phyloP scores from a whole-genome alignment of 2,329 filamentous ascomycete genomes.

The Xylaria sp. region DNA sequence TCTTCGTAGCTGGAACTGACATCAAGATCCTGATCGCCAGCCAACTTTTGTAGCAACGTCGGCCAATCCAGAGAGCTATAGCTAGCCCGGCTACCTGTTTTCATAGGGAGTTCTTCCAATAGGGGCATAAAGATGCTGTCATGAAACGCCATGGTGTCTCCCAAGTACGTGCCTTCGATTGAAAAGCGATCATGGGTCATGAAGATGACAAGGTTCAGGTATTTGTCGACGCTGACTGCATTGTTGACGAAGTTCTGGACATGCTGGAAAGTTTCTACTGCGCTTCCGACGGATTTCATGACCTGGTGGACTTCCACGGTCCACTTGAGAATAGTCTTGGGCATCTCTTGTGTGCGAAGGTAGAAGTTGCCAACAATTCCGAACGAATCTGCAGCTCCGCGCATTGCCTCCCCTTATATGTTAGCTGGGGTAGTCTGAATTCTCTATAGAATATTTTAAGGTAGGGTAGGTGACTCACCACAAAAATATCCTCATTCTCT shows the following conservation, averaged over 20 bases:
- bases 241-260: conserved; percentile 52
- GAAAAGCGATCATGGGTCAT: conserved; percentile 43
- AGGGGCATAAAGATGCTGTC: conserved; percentile 46
- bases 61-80: conserved; percentile 42
- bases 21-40: conserved; percentile 38
- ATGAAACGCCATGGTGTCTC: conserved; percentile 42
- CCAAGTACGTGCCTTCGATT: conserved; percentile 52
- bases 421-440: conserved; percentile 1
- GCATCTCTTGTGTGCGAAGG: conserved; percentile 50
- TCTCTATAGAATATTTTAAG: not conserved
- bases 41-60: conserved; percentile 39
- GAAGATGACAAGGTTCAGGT: conserved; percentile 48
- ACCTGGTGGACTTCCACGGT: conserved; percentile 37
- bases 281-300: conserved; percentile 34
- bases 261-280: conserved; percentile 41
- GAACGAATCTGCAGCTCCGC: conserved; percentile 56
- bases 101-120: conserved; percentile 39
- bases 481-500: conserved; percentile 45
- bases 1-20: conserved; percentile 31
- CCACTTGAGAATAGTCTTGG: conserved; percentile 54
- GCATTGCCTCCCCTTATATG: conserved; percentile 49
- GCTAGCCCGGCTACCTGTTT: conserved; percentile 2
- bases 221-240: conserved; percentile 45
- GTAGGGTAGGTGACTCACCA: conserved; percentile 40
- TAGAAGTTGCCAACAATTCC: conserved; percentile 54